Percentiles rank a stretch among this genome's conserved stretches.
These are phyloP conservation scores for Silene uniflora DNA, from an alignment of 148 eudicot genomes.

Conservation along the genomic window DNA sequence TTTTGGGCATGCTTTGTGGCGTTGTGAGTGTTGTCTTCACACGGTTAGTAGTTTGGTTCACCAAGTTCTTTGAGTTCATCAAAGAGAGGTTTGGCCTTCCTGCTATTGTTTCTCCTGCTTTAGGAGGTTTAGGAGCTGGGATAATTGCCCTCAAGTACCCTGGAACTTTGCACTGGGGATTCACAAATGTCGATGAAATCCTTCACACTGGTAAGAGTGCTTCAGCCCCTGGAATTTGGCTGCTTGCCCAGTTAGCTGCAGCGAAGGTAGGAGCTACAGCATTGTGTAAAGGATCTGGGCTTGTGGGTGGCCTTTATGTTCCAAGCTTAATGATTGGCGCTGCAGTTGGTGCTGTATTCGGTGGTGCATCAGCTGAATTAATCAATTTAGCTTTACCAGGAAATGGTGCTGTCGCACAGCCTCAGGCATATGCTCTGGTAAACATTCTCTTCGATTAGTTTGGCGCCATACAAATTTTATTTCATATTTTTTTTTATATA, in stretches of 20 bases:
- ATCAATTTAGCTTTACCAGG: constrained; percentile 85
- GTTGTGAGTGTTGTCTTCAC: constrained; percentile 80
- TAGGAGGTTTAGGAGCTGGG: constrained; percentile 95
- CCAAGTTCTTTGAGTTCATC: constrained; percentile 57
- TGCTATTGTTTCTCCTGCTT: constrained; percentile 81
- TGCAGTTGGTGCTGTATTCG: constrained; percentile 97
- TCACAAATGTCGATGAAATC: constrained; percentile 90
- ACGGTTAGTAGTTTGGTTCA: constrained; percentile 76
- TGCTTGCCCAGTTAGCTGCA: constrained; percentile 84
- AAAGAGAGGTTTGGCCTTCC: constrained; percentile 75
- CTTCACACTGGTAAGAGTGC: constrained; percentile 91
- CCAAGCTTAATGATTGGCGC: constrained; percentile 99
- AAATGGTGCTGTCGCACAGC: constrained; percentile 83
- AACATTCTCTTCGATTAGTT: neutral
- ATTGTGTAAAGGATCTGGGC: constrained; percentile 92
- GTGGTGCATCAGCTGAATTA: constrained; percentile 77
- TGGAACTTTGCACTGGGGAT: constrained; percentile 92
- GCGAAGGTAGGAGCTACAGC: constrained; percentile 95
- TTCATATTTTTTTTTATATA: neutral
- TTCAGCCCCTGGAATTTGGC: constrained; percentile 92
- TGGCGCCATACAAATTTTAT: neutral
- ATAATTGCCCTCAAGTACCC: constrained; percentile 95
- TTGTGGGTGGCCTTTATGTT: constrained; percentile 94
- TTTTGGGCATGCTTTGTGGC: constrained; percentile 95
- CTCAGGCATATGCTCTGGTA: constrained; percentile 98